phyloP scores from a whole-genome alignment of 768 basidiomycete species.

The Mycena indigotica region DNA sequence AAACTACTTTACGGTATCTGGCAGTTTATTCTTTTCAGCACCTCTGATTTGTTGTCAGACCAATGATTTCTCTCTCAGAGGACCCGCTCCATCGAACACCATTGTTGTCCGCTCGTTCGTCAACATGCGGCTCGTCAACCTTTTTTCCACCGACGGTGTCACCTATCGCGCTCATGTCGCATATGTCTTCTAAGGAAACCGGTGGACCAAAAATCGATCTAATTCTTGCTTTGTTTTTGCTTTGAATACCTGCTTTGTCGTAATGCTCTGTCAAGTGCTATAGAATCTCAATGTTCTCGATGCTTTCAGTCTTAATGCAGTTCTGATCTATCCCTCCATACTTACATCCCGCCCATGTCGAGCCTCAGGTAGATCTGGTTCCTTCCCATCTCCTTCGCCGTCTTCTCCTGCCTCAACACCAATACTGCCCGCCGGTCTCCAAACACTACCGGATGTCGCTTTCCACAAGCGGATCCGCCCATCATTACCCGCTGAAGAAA shows the following conservation, averaged over 20 bases:
- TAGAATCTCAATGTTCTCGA: slow-evolving; percentile 9
- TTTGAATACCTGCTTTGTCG: neutral
- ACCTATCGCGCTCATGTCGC: slow-evolving; percentile 19
- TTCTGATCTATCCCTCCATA: neutral
- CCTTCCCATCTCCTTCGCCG: neutral
- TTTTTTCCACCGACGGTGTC: slow-evolving; percentile 16
- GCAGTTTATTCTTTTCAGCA: neutral
- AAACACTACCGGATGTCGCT: slow-evolving; percentile 78
- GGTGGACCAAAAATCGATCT: neutral
- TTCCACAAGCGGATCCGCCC: slow-evolving; percentile 85
- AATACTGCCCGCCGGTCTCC: slow-evolving; percentile 81
- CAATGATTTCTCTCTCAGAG: slow-evolving; percentile 1
- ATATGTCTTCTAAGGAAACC: slow-evolving; percentile 16
- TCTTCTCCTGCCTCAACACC: slow-evolving; percentile 55
- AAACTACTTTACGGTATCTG: slow-evolving; percentile 12
- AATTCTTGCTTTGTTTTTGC: neutral
- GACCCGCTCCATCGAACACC: neutral
- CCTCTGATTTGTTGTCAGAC: neutral
- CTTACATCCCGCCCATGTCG: neutral
- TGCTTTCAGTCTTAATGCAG: neutral
- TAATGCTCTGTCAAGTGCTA: neutral
- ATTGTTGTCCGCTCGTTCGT: slow-evolving; percentile 18
- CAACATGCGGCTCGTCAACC: slow-evolving; percentile 18
- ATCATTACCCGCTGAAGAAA: slow-evolving; percentile 84
- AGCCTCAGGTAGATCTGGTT: neutral